Evolutionary conservation across 352 stramenopile species (phyloP).

Genomic region (Phytophthora pisi): DNA sequence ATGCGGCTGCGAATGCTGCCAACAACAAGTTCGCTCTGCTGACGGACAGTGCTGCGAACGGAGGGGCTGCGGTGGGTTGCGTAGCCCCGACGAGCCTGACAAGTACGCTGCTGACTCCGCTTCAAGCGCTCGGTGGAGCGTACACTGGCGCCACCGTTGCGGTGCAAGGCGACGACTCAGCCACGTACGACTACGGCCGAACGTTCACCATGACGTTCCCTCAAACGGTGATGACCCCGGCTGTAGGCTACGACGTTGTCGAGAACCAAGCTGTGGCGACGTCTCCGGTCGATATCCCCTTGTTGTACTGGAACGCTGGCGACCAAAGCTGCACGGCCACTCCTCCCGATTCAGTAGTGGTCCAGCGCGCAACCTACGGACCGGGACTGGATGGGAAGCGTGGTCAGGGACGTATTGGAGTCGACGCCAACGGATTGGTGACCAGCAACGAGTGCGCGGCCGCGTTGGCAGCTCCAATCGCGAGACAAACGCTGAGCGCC

Average conservation of each 20-base stretch:
- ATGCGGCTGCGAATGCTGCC: background rate
- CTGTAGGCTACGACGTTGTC: constrained; percentile 12
- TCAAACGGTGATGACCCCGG: constrained; percentile 40
- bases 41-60: background rate
- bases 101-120: constrained; percentile 26
- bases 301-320: constrained; percentile 38
- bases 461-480: constrained; percentile 44
- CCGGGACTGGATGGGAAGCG: constrained; percentile 54
- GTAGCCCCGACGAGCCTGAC: constrained; percentile 9
- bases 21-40: constrained; percentile 20
- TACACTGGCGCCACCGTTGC: constrained; percentile 43
- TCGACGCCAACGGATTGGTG: constrained; percentile 4
- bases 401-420: constrained; percentile 61
- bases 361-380: constrained; percentile 53
- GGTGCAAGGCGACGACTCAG: constrained; percentile 54
- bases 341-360: constrained; percentile 26
- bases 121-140: constrained; percentile 34
- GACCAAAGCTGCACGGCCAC: constrained; percentile 33
- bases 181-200: constrained; percentile 74
- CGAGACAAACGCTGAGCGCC: constrained; percentile 51
- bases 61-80: constrained; percentile 14
- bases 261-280: constrained; percentile 35
- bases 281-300: constrained; percentile 49
- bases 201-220: constrained; percentile 67
- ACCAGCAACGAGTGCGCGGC: constrained; percentile 63